These are phyloP conservation scores for Coemansia sp. DNA, from an alignment of 192 early-diverging fungal genomes.

Conservation along the genomic window DNA sequence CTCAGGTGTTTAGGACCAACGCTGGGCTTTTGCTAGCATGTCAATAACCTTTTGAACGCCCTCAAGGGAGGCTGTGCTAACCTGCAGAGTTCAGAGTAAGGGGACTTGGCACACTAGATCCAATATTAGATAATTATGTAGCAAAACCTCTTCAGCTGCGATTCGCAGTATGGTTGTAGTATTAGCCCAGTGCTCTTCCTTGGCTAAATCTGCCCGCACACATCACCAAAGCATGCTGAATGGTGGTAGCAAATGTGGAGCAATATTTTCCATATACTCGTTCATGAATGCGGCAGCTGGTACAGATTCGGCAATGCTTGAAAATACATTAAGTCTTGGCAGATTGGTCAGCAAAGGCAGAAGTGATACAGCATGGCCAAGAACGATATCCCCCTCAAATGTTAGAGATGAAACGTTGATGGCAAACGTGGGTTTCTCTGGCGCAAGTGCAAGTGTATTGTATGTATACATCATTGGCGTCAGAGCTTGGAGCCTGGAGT, in stretches of 20 bases:
- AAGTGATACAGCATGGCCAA: neutral
- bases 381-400: neutral
- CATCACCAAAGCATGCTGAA: too few relatives aligned
- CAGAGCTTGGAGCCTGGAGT: neutral
- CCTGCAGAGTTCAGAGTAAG: neutral
- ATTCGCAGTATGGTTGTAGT: neutral
- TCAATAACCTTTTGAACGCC: neutral
- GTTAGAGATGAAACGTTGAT: slow-evolving; percentile 1
- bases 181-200: neutral
- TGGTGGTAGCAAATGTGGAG: neutral
- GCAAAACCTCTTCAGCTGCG: neutral
- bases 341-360: slow-evolving; percentile 5
- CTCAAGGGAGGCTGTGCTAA: neutral
- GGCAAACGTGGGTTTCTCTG: neutral
- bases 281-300: neutral
- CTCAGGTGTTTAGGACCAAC: neutral
- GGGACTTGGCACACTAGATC: neutral
- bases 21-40: neutral
- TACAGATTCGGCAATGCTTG: neutral
- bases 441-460: neutral
- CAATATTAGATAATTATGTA: neutral
- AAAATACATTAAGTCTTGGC: neutral
- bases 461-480: neutral
- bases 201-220: neutral
- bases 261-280: neutral